These are phyloP conservation scores for Gossypium lobatum DNA, from an alignment of 441 rosid genomes.

Conservation along the genomic window DNA sequence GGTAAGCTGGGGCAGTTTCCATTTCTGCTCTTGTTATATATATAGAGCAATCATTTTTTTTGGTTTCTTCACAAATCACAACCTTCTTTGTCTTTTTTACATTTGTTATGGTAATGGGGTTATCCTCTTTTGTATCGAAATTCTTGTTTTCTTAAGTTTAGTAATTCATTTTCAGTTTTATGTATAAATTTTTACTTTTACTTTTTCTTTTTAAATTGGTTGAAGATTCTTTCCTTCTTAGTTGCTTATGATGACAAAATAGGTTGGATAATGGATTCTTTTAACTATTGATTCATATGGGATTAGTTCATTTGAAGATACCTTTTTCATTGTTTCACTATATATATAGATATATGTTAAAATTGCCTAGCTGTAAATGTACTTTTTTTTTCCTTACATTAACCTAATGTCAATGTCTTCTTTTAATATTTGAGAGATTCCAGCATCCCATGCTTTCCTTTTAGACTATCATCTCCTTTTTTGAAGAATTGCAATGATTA, in stretches of 20 bases:
- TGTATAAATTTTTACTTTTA: background rate
- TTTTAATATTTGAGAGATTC: slow-evolving; percentile 23
- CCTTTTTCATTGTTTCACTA: slow-evolving; percentile 16
- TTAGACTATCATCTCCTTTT: slow-evolving; percentile 32
- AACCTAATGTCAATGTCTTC: slow-evolving; percentile 19
- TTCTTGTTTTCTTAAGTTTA: background rate
- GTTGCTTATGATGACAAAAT: slow-evolving; percentile 12
- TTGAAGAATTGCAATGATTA: slow-evolving; percentile 37
- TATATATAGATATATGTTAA: background rate
- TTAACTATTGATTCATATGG: slow-evolving; percentile 16
- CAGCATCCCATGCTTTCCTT: slow-evolving; percentile 23
- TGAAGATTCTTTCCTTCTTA: slow-evolving; percentile 21
- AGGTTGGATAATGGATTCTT: slow-evolving; percentile 1
- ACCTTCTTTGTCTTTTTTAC: background rate
- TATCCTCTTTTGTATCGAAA: background rate
- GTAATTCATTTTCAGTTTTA: background rate
- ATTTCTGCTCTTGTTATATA: background rate
- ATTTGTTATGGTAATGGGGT: slow-evolving; percentile 1
- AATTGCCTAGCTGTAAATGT: slow-evolving; percentile 26
- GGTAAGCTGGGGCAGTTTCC: slow-evolving; percentile 6
- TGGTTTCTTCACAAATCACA: background rate
- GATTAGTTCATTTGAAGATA: slow-evolving; percentile 28
- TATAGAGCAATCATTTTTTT: background rate
- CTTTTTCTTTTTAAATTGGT: background rate
- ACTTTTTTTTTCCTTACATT: slow-evolving; percentile 2